Conservation (phyloP, 2,329 filamentous ascomycete genomes). For the Penicillium sp. region DNA sequence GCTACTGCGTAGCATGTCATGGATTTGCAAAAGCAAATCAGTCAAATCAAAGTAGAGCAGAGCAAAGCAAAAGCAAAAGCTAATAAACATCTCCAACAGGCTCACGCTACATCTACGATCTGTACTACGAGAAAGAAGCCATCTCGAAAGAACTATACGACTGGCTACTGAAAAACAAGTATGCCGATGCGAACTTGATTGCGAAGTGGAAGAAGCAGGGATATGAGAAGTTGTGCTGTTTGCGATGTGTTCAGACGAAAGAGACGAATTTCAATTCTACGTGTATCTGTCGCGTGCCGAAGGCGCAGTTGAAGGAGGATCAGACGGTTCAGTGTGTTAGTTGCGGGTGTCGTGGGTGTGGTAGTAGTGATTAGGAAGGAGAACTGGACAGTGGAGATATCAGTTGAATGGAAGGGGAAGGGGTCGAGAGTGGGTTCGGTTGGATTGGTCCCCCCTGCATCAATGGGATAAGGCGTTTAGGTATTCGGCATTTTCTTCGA, state of each 20-base stretch:
- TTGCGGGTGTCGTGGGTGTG: slow-evolving; percentile 89
- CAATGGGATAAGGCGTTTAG: slow-evolving; percentile 15
- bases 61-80: too few relatives aligned
- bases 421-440: too few relatives aligned
- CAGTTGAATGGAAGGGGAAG: too few relatives aligned
- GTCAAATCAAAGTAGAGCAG: too few relatives aligned
- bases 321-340: slow-evolving; percentile 90
- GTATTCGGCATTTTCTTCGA: slow-evolving; percentile 2
- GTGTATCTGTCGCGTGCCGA: slow-evolving; percentile 94
- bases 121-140: slow-evolving; percentile 97
- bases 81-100: slow-evolving; percentile 36
- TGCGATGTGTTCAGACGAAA: slow-evolving; percentile 97
- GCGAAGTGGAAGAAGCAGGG: slow-evolving; percentile 99
- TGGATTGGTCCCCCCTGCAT: too few relatives aligned
- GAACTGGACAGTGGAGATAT: too few relatives aligned
- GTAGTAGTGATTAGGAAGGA: slow-evolving; percentile 71
- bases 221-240: slow-evolving; percentile 96
- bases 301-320: slow-evolving; percentile 82
- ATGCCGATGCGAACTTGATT: slow-evolving; percentile 91
- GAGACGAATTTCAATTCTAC: slow-evolving; percentile 99
- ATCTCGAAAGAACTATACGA: slow-evolving; percentile 91
- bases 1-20: background rate
- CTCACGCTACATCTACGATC: slow-evolving; percentile 87
- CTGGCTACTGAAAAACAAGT: slow-evolving; percentile 93
- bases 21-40: too few relatives aligned